Evolutionary conservation across 202 grass and related monocot species (phyloP), one percentile per base, ranked within the genome.

Genomic region (Zoysia matrella): DNA sequence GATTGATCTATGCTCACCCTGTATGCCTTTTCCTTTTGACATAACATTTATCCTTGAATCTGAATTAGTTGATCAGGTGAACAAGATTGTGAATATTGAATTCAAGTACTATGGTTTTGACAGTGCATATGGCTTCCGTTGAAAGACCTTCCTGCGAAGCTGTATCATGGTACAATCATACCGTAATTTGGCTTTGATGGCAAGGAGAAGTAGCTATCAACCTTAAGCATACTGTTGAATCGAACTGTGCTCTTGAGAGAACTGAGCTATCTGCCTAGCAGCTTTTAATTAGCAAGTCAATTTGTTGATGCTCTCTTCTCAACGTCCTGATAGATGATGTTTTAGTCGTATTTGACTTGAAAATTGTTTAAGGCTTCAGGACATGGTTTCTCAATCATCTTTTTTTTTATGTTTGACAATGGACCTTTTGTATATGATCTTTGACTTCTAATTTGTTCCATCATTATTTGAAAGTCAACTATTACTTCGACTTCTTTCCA

Each of bases 291-390:
- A 50, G 11, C 67, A 54, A 65, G 36, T 66, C 18, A 62, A 55
- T 69, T 36, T 68, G 3, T 53, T 73, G 4, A 69, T 82, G 53
- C 13, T 82, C 68, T 73, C 55, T 77, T 80, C 61, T 82, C 52
- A 58, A 62, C 71, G 48, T 50, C 74, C 15, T 71, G 65, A 70
- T 75, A 47, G 57, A 71, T 65, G 30, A 60, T 90, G 64, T 69
- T 6, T 5, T 12, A 78, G 79, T 83, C 45, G 52, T 75, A 73
- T 83, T 90, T 86, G 84, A 86, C 69, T 75, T 70, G 41, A 74
- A 71, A 15, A 54, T 83, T 44, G 45, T 71, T 86, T 36, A 22
- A 50, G 36, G n/a, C 78, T 82, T 65, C 8, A 58, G 12, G 47
- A 49, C 55, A 56, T 74, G 36, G 49, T 65, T 82, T 73, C 58